Conservation (phyloP, 768 basidiomycete species). For the Tylopilus rubrobrunneus region DNA sequence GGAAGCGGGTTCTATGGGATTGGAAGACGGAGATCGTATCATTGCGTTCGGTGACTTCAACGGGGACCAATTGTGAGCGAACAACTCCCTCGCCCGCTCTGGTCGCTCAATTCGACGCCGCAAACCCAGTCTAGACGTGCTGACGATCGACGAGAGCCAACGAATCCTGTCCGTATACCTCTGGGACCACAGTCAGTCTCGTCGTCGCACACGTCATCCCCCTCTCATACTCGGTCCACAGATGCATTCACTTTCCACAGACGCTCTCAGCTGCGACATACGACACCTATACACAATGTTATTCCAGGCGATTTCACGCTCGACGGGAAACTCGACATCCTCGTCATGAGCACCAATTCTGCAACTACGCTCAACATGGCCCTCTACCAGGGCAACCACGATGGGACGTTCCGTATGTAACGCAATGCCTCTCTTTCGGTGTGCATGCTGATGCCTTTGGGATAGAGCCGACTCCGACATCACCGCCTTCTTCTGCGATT, state of each 20-base stretch:
- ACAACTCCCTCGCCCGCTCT: background rate
- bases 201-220: background rate
- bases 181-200: slow-evolving; percentile 75
- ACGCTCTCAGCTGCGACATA: slow-evolving; percentile 51
- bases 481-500: slow-evolving; percentile 58
- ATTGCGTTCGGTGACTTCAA: slow-evolving; percentile 95
- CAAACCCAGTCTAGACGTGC: slow-evolving; percentile 65
- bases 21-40: slow-evolving; percentile 67
- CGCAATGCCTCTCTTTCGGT: background rate
- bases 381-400: slow-evolving; percentile 62
- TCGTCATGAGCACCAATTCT: slow-evolving; percentile 74
- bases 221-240: slow-evolving; percentile 26
- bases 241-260: slow-evolving; percentile 56
- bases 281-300: slow-evolving; percentile 65
- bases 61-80: slow-evolving; percentile 87
- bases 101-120: background rate
- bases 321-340: slow-evolving; percentile 84
- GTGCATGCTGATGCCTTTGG: background rate
- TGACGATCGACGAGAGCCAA: slow-evolving; percentile 73
- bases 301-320: slow-evolving; percentile 93
- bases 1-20: slow-evolving; percentile 74
- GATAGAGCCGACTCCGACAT: slow-evolving; percentile 37
- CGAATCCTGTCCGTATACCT: slow-evolving; percentile 70
- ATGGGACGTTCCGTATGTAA: slow-evolving; percentile 63
- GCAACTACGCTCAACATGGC: slow-evolving; percentile 57